Conservation (phyloP, 2,329 filamentous ascomycete species). For the Neopestalotiopsis rosae region DNA sequence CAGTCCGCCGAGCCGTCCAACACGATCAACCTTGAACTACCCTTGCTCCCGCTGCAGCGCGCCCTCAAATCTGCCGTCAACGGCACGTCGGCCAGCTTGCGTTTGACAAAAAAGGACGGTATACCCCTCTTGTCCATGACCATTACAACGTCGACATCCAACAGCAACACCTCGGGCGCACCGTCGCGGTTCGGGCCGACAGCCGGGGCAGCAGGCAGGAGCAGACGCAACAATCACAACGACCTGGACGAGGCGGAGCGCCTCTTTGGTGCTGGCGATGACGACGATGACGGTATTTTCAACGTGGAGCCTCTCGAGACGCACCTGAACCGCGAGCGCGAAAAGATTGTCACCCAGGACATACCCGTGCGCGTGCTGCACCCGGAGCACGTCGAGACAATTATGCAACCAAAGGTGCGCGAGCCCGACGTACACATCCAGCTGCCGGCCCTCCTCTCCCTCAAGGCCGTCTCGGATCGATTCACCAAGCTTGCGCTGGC, state of each 20-base stretch:
- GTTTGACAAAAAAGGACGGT: slow-evolving; percentile 91
- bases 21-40: slow-evolving; percentile 95
- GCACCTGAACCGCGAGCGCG: slow-evolving; percentile 71
- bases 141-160: slow-evolving; percentile 76
- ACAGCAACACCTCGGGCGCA: slow-evolving; percentile 49
- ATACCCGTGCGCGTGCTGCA: slow-evolving; percentile 92
- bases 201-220: slow-evolving; percentile 20
- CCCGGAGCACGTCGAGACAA: slow-evolving; percentile 82
- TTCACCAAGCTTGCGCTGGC: slow-evolving; percentile 83
- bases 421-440: slow-evolving; percentile 95
- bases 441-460: slow-evolving; percentile 82
- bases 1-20: slow-evolving; percentile 84
- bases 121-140: slow-evolving; percentile 88
- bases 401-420: slow-evolving; percentile 89
- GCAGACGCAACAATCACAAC: not conserved
- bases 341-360: slow-evolving; percentile 93
- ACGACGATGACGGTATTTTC: slow-evolving; percentile 52
- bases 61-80: slow-evolving; percentile 89
- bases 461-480: slow-evolving; percentile 93
- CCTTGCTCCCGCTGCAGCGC: slow-evolving; percentile 83
- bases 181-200: slow-evolving; percentile 34
- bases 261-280: slow-evolving; percentile 32
- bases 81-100: slow-evolving; percentile 80
- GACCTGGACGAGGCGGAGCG: not conserved
- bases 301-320: slow-evolving; percentile 59